A percentile compares a stretch with the other conserved stretches of the same genome.
These are phyloP conservation scores for Exophiala sp. DNA, from an alignment of 2,329 filamentous ascomycete species.

Conservation along the genomic window DNA sequence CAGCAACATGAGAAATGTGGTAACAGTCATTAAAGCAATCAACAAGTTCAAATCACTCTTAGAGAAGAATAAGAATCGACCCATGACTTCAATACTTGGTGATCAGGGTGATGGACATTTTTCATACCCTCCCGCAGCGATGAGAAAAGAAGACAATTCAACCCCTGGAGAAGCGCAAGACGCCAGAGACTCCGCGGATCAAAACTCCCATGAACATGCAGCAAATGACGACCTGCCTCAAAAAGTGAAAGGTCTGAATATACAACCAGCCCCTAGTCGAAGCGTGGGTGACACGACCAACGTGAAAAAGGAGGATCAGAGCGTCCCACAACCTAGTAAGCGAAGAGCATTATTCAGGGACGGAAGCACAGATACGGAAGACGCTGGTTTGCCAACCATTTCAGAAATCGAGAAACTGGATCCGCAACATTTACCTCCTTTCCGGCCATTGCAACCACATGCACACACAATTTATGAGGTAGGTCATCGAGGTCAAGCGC, in stretches of 20 bases:
- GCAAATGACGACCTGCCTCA: constrained; percentile 53
- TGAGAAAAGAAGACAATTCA: constrained; percentile 36
- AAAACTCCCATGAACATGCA: constrained; percentile 45
- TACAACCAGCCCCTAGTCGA: constrained; percentile 13
- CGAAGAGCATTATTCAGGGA: constrained; percentile 9
- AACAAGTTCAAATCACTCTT: constrained; percentile 79
- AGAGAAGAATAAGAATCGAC: constrained; percentile 50
- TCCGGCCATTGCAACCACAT: constrained; percentile 22
- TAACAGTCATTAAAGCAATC: constrained; percentile 82
- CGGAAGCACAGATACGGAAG: constrained; percentile 18
- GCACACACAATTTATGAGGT: constrained; percentile 23
- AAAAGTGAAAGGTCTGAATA: constrained; percentile 6
- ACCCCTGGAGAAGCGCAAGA: constrained; percentile 11
- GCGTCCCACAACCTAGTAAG: neutral
- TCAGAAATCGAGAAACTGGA: constrained; percentile 19
- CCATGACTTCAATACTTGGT: constrained; percentile 59
- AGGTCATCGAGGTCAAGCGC: constrained; percentile 54
- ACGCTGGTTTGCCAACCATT: constrained; percentile 6
- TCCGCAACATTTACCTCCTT: constrained; percentile 22
- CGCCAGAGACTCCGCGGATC: neutral
- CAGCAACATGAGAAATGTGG: constrained; percentile 77
- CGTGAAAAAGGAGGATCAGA: neutral
- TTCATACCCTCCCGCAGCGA: constrained; percentile 56
- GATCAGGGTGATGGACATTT: constrained; percentile 52
- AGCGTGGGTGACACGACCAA: constrained; percentile 21